phyloP scores from a whole-genome alignment of 768 basidiomycete species.

The Rhodotorula kratochvilovae region DNA sequence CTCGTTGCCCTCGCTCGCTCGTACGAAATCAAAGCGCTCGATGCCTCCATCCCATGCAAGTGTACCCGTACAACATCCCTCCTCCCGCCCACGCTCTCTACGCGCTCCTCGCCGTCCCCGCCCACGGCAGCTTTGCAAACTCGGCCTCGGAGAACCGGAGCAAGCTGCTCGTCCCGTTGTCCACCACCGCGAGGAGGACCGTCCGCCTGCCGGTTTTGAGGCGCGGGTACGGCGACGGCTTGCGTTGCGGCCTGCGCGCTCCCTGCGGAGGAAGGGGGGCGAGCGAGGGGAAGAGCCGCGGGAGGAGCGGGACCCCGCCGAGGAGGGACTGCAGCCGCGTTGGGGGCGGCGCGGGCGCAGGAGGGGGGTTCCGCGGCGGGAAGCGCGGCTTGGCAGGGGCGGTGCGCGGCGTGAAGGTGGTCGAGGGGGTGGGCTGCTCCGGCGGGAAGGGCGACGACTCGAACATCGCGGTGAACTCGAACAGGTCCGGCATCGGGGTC shows the following conservation, averaged over 20 bases:
- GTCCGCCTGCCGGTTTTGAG: conserved; percentile 79
- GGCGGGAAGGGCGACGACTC: neutral
- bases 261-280: neutral
- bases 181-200: conserved; percentile 79
- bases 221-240: conserved; percentile 61
- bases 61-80: too few species aligned
- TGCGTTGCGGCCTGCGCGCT: neutral
- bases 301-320: conserved; percentile 2
- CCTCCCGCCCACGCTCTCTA: neutral
- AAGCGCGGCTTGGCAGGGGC: neutral
- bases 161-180: conserved; percentile 80
- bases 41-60: too few species aligned
- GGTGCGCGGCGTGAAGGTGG: neutral
- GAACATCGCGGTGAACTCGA: conserved; percentile 72
- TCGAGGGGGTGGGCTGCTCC: conserved; percentile 11
- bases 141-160: conserved; percentile 78
- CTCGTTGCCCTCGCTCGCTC: too few species aligned
- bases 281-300: conserved; percentile 2
- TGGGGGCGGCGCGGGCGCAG: neutral
- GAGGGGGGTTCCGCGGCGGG: neutral
- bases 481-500: conserved; percentile 73
- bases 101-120: neutral
- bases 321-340: neutral
- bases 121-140: conserved; percentile 74
- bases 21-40: too few species aligned